Evolutionary conservation across 1,284 basidiomycete genomes (phyloP), one percentile per base, ranked within the genome.

Genomic region (Phaffia rhodozyma): DNA sequence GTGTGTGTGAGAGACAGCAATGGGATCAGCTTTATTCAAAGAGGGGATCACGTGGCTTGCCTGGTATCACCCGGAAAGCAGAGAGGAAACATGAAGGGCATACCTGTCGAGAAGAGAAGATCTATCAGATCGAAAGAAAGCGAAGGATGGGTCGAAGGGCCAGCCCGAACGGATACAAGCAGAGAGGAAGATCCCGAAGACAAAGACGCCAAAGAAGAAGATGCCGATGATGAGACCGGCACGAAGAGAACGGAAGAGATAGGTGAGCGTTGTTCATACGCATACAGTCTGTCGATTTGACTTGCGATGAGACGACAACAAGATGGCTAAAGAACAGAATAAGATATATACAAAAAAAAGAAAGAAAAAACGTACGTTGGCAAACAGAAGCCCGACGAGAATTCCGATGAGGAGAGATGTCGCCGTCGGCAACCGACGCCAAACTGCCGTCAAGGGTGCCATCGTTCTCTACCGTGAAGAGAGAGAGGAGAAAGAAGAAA

Each of bases 381-480:
- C 76, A 20, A 77, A 71, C 23, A 77, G 64, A 52, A 77, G 68
- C 43, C 76, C 76, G 27, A 77, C 76, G n/a, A 77, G 67, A 47
- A 77, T 75, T 30, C 76, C 76, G 32, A 77, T 69, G 16, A 76
- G 69, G 52, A 77, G 69, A 5, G 74, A 74, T 29, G 74, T 74
- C 11, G 75, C 75, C 11, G 74, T 73, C 2, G 76, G 75, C 47
- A 75, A 67, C 23, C 64, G 60, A n/a, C 59, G 47, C 59, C 60
- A 57, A 52, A 66, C 38, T 7, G 50, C 60, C 2, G 63, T 30
- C 21, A 65, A 43, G 6, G 58, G 55, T 13, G 62, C 47, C 62
- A 63, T 63, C 53, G n/a, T 21, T 43, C 38, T 43, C 38, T 43
- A 43, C 38, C 7, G 38, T 43, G 38, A 16, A 34, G 5, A 43